phyloP scores from a whole-genome alignment of 805 yeast genomes.

The Candida nemodendra region DNA sequence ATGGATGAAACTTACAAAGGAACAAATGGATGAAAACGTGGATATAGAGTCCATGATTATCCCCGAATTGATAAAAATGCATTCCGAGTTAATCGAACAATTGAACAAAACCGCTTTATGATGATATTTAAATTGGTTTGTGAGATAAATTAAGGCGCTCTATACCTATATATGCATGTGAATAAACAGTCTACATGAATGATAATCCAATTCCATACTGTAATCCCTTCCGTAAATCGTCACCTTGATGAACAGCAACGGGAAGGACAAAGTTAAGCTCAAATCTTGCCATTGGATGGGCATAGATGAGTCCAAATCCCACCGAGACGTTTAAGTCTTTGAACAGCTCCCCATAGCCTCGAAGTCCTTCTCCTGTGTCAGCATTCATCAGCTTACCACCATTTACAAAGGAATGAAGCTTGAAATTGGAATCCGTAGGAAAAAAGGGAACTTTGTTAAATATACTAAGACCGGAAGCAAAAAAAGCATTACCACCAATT shows the following conservation, averaged over 20 bases:
- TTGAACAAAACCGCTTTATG: constrained; percentile 27
- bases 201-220: constrained; percentile 63
- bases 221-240: constrained; percentile 48
- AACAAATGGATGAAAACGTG: constrained; percentile 36
- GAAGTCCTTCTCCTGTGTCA: constrained; percentile 15
- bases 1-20: constrained; percentile 53
- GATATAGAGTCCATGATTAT: constrained; percentile 81
- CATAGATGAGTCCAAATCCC: constrained; percentile 52
- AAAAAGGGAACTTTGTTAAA: constrained; percentile 43
- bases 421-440: constrained; percentile 44
- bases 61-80: constrained; percentile 70
- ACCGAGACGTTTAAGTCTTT: constrained; percentile 36
- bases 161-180: constrained; percentile 4
- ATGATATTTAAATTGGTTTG: not conserved
- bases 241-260: constrained; percentile 42
- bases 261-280: constrained; percentile 58
- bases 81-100: constrained; percentile 56
- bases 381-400: constrained; percentile 42
- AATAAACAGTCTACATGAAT: constrained; percentile 38
- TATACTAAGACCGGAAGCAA: constrained; percentile 45
- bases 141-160: not conserved
- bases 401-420: constrained; percentile 47
- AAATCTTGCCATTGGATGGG: constrained; percentile 58
- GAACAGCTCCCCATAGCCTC: constrained; percentile 5
- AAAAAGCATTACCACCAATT: constrained; percentile 52